These are phyloP conservation scores for Corchorus olitorius DNA, from an alignment of 345 rosid genomes.

Conservation along the genomic window DNA sequence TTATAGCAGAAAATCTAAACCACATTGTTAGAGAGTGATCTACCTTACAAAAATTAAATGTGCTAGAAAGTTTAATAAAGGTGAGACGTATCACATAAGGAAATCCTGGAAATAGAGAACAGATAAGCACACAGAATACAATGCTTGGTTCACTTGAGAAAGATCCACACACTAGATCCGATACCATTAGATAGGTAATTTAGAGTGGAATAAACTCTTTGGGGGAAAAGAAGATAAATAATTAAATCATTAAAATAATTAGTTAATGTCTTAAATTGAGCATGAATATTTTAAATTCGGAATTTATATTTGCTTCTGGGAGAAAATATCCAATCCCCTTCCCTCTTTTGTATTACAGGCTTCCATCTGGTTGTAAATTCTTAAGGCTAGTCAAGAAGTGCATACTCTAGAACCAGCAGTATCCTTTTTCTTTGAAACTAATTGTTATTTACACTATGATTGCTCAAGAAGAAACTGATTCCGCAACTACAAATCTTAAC, in stretches of 20 bases:
- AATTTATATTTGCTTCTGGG: background rate
- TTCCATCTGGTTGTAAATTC: background rate
- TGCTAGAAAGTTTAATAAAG: background rate
- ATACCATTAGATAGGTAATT: background rate
- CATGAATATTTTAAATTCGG: background rate
- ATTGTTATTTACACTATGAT: background rate
- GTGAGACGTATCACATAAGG: background rate
- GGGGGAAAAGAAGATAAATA: background rate
- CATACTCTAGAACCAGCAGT: background rate
- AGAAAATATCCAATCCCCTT: background rate
- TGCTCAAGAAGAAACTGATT: slow-evolving; percentile 7
- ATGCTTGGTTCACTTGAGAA: background rate
- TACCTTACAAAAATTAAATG: background rate
- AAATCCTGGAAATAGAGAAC: background rate
- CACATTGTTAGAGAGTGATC: background rate
- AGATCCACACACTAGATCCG: background rate
- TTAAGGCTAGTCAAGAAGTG: slow-evolving; percentile 1
- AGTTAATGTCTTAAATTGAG: background rate
- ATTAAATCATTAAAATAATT: slow-evolving; percentile 3
- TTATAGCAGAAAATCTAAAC: slow-evolving; percentile 5
- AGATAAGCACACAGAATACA: background rate
- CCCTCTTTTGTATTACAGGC: background rate
- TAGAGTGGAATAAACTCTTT: background rate
- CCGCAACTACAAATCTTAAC: background rate
- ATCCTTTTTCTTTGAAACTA: slow-evolving; percentile 7